Conservation (phyloP, 2,329 filamentous ascomycete genomes). For the Neonectria punicea region DNA sequence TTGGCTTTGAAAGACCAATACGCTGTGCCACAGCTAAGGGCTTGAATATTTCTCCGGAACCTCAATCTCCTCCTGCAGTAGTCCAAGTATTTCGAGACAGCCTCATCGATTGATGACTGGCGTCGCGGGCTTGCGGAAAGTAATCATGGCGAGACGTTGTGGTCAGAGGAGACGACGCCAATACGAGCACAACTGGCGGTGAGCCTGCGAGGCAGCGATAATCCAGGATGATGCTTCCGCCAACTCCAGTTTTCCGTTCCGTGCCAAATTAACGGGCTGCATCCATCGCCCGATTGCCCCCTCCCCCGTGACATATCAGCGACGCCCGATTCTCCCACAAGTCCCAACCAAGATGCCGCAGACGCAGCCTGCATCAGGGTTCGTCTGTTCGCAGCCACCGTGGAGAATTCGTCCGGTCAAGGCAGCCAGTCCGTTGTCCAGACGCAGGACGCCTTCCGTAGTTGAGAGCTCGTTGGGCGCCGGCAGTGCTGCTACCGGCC, state of each 20-base stretch:
- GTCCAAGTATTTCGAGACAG: conserved; percentile 26
- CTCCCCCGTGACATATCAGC: conserved; percentile 20
- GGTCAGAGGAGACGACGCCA: conserved; percentile 18
- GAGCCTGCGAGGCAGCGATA: conserved; percentile 38
- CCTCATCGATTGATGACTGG: conserved; percentile 28
- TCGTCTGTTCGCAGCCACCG: conserved; percentile 31
- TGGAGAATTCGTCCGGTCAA: conserved; percentile 27
- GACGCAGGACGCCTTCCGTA: not conserved
- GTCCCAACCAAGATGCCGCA: conserved; percentile 16
- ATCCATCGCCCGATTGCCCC: conserved; percentile 35
- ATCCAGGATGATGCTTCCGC: conserved; percentile 29
- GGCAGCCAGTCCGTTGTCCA: conserved; percentile 28
- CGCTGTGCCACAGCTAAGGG: conserved; percentile 2
- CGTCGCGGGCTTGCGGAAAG: conserved; percentile 20
- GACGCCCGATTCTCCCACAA: conserved; percentile 19
- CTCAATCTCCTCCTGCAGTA: conserved; percentile 40
- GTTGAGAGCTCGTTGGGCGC: conserved; percentile 14
- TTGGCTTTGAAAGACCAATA: conserved; percentile 15
- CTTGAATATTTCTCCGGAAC: conserved; percentile 10
- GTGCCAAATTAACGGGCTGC: conserved; percentile 35
- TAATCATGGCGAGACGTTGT: conserved; percentile 28
- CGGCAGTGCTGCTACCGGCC: conserved; percentile 6
- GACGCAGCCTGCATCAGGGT: conserved; percentile 19
- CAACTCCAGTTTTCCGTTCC: conserved; percentile 24
- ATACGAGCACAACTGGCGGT: conserved; percentile 40